These are phyloP conservation scores for Russula olivacea DNA, from an alignment of 768 basidiomycete genomes.

Conservation along the genomic window DNA sequence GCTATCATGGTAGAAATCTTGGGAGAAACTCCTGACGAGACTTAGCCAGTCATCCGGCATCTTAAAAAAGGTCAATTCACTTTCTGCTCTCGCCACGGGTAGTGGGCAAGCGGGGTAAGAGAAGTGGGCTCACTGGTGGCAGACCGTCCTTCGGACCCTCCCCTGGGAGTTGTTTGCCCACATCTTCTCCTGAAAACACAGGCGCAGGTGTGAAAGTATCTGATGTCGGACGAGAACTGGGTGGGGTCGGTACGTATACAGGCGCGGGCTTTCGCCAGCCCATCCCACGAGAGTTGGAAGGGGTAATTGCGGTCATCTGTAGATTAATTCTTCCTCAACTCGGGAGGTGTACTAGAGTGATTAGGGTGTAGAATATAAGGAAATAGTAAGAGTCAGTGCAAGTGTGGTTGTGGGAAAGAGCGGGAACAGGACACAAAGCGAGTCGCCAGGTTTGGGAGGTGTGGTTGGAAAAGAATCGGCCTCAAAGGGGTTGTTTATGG, in stretches of 20 bases:
- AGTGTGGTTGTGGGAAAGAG: conserved; percentile 16
- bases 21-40: conserved; percentile 7
- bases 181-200: neutral
- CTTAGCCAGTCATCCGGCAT: conserved; percentile 20
- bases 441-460: conserved; percentile 8
- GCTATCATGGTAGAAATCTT: conserved; percentile 4
- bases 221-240: conserved; percentile 18
- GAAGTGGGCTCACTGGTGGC: conserved; percentile 13
- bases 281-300: conserved; percentile 19
- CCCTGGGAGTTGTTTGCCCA: neutral
- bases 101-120: neutral
- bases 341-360: conserved; percentile 5
- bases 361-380: conserved; percentile 19
- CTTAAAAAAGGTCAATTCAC: conserved; percentile 1
- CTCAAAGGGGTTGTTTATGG: neutral
- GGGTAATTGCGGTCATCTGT: conserved; percentile 13
- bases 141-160: neutral
- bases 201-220: conserved; percentile 13
- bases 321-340: conserved; percentile 16
- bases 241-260: conserved; percentile 22
- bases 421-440: conserved; percentile 10
- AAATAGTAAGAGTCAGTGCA: conserved; percentile 9
- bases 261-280: conserved; percentile 26
- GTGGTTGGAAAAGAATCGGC: conserved; percentile 9
- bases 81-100: neutral